Conservation (phyloP, 2,329 filamentous ascomycete species). For the Parafenestella ontariensis region DNA sequence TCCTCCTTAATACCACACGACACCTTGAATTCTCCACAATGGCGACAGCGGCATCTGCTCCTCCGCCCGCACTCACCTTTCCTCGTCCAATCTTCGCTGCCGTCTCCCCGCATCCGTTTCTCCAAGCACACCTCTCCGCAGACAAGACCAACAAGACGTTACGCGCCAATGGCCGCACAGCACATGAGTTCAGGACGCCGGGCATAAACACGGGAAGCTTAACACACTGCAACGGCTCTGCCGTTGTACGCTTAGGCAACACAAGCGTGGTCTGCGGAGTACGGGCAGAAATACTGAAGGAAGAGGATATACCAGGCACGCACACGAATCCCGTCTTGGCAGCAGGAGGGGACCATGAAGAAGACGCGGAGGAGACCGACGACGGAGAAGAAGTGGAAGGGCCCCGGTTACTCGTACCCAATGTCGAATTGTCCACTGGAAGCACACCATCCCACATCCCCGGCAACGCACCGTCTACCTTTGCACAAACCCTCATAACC, state of each 20-base stretch:
- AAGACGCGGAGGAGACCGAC: constrained; percentile 26
- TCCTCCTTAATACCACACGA: neutral
- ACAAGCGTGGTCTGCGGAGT: constrained; percentile 96
- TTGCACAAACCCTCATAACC: constrained; percentile 86
- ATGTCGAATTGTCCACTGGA: constrained; percentile 90
- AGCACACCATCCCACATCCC: constrained; percentile 86
- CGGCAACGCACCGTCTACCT: constrained; percentile 77
- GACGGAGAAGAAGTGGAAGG: constrained; percentile 51
- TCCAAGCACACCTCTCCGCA: constrained; percentile 85
- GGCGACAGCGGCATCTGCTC: constrained; percentile 26
- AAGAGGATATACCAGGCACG: constrained; percentile 75
- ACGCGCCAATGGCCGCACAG: constrained; percentile 81
- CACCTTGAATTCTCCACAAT: constrained; percentile 15
- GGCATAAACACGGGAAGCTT: constrained; percentile 83
- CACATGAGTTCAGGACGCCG: constrained; percentile 73
- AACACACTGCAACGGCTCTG: constrained; percentile 87
- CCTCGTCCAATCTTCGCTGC: constrained; percentile 81
- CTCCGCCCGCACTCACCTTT: constrained; percentile 54
- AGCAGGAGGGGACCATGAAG: constrained; percentile 16
- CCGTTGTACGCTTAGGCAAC: constrained; percentile 85
- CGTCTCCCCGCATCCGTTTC: constrained; percentile 85
- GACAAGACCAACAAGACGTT: constrained; percentile 58
- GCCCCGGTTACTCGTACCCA: constrained; percentile 83
- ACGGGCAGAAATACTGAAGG: constrained; percentile 81
- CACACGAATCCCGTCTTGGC: constrained; percentile 33